These are phyloP conservation scores for Podaxis carcinomalis DNA, from an alignment of 768 basidiomycete genomes.

Conservation along the genomic window DNA sequence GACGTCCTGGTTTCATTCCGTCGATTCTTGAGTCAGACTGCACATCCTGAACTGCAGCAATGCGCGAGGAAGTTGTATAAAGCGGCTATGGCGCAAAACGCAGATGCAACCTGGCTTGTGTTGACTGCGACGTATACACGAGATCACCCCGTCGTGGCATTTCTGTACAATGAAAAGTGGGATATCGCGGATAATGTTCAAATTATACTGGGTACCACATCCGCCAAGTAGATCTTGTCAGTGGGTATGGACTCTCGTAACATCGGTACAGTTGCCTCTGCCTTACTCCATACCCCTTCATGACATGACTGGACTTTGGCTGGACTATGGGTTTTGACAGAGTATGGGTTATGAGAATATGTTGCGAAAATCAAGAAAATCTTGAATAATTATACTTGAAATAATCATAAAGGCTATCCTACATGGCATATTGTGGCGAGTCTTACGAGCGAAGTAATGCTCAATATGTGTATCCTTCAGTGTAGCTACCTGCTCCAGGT, in stretches of 20 bases:
- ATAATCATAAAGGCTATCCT: too few relatives aligned
- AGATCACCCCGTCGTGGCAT: constrained; percentile 37
- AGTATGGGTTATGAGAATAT: too few relatives aligned
- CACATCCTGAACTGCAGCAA: constrained; percentile 71
- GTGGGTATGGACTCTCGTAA: neutral
- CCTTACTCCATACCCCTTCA: too few relatives aligned
- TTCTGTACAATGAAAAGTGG: constrained; percentile 58
- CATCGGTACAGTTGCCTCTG: too few relatives aligned
- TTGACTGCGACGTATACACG: constrained; percentile 51
- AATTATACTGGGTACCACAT: constrained; percentile 26
- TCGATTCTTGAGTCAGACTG: constrained; percentile 64
- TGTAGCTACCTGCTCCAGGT: too few relatives aligned
- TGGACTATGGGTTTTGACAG: too few relatives aligned
- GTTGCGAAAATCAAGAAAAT: too few relatives aligned
- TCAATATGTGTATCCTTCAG: too few relatives aligned
- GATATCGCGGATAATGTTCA: constrained; percentile 46
- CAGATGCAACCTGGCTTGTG: constrained; percentile 83
- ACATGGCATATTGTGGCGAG: too few relatives aligned
- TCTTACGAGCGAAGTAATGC: too few relatives aligned
- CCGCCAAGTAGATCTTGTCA: neutral
- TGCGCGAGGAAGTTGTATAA: constrained; percentile 63
- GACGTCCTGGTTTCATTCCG: constrained; percentile 73
- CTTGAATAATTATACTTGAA: too few relatives aligned
- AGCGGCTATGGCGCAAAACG: constrained; percentile 56
- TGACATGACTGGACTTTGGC: too few relatives aligned